Evolutionary conservation across 2,329 filamentous ascomycete species (phyloP), one percentile per base, ranked within the genome.

Genomic region (Trichoderma koningii): DNA sequence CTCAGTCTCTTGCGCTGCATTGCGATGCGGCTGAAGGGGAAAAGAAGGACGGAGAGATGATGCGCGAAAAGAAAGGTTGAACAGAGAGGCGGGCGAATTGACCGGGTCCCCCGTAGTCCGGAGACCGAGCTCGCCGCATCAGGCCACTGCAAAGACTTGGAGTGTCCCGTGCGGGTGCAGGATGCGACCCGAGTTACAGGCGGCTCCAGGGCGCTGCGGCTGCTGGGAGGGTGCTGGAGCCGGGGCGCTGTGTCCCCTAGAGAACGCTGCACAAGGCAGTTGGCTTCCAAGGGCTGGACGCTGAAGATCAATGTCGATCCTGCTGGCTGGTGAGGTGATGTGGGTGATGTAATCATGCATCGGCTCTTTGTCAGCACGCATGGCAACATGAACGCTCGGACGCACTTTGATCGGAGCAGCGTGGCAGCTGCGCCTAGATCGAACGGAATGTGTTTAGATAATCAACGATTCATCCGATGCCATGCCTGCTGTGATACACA

Each of bases 91-190:
- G 48, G 41, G 57, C 51, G 57, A 52, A 52, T 26, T 34, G 55
- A 19, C 38, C 57, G 38, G 57, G 57, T 62, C 30, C 57, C 57
- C 57, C 57, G 57, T 62, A 12, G 57, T 44, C 60, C 60, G 60
- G 60, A 63, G 60, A 63, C 60, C 60, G 60, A 63, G 60, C 30
- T 63, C 60, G 60, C 60, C 60, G 60, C 42, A 50, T 63, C 60
- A 63, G 48, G 60, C 60, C 60, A 48, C 45, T 59, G 55, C 26
- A 28, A 21, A 28, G 23, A 28, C 30, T 17, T 38, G 55, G 42
- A 38, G n/a, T 50, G 30, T 34, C 30, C 30, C 34, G 34, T 38
- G 10, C 34, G 14, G 34, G 5, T 14, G 34, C 12, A 23, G 21
- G 21, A 2, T 23, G 21, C 21, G 3, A 23, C 21, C 34, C 3